Evolutionary conservation across 495 filamentous ascomycete genomes (phyloP).

Genomic region (Penicillium pancosmium): DNA sequence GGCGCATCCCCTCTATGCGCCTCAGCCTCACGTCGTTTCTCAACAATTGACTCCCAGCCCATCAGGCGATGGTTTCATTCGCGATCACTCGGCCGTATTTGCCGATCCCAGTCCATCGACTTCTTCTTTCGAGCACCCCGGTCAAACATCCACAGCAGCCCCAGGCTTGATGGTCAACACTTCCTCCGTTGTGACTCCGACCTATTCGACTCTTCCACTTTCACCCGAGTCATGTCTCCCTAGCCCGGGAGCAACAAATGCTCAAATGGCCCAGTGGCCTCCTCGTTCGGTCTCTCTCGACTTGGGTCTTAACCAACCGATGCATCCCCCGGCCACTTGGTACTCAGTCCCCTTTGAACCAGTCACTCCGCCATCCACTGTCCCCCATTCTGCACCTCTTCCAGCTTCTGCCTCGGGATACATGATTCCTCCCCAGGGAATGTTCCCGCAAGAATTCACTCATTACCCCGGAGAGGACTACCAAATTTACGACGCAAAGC

Average conservation of each 20-base stretch:
- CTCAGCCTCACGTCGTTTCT: slow-evolving; percentile 15
- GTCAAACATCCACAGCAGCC: slow-evolving; percentile 30
- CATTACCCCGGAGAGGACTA: slow-evolving; percentile 25
- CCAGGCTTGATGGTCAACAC: slow-evolving; percentile 26
- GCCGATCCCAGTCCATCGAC: slow-evolving; percentile 26
- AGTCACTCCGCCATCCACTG: slow-evolving; percentile 27
- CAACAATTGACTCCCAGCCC: slow-evolving; percentile 34
- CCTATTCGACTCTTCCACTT: slow-evolving; percentile 30
- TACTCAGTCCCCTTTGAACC: slow-evolving; percentile 39
- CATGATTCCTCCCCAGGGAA: slow-evolving; percentile 24
- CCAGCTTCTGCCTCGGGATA: slow-evolving; percentile 26
- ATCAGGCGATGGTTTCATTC: slow-evolving; percentile 25
- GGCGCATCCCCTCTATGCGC: slow-evolving; percentile 22
- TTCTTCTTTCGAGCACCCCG: slow-evolving; percentile 33
- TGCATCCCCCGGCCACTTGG: slow-evolving; percentile 34
- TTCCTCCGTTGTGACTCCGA: slow-evolving; percentile 25
- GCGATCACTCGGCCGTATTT: slow-evolving; percentile 19
- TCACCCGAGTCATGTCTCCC: slow-evolving; percentile 31
- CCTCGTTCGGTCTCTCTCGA: slow-evolving; percentile 31
- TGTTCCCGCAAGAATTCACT: slow-evolving; percentile 26
- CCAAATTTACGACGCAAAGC: slow-evolving; percentile 31
- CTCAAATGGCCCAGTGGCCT: slow-evolving; percentile 22
- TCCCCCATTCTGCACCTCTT: slow-evolving; percentile 34
- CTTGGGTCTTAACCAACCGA: slow-evolving; percentile 21
- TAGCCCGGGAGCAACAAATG: slow-evolving; percentile 20